A percentile compares a stretch with the other conserved stretches of the same genome.
Evolutionary conservation across 306 rosid genomes (phyloP).

Genomic region (Quercus variabilis): DNA sequence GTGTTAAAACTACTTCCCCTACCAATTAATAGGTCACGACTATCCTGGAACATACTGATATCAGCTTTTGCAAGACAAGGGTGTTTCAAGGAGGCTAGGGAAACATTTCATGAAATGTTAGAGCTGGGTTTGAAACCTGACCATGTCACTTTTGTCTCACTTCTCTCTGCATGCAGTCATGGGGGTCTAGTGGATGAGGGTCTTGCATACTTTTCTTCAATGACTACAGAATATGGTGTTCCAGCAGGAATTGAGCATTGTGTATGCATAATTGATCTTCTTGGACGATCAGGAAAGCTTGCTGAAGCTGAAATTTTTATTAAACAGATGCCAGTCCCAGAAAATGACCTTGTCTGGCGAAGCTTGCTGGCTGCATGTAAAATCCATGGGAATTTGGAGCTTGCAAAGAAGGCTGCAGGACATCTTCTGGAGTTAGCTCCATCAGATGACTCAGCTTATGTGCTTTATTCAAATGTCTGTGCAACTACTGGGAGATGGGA

Average conservation of each 20-base stretch:
- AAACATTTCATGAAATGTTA: slow-evolving; percentile 75
- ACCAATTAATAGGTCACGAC: slow-evolving; percentile 47
- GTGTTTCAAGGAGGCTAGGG: slow-evolving; percentile 55
- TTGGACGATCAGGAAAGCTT: slow-evolving; percentile 90
- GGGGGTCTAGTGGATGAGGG: slow-evolving; percentile 91
- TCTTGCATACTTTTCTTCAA: slow-evolving; percentile 62
- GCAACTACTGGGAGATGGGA: slow-evolving; percentile 82
- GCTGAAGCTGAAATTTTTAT: slow-evolving; percentile 71
- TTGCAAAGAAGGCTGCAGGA: slow-evolving; percentile 69
- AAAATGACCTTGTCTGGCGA: slow-evolving; percentile 80
- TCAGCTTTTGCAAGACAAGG: slow-evolving; percentile 88
- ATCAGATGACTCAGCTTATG: slow-evolving; percentile 84
- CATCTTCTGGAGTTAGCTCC: slow-evolving; percentile 64
- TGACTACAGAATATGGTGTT: slow-evolving; percentile 59
- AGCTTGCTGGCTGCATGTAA: slow-evolving; percentile 83
- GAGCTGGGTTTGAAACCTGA: slow-evolving; percentile 63
- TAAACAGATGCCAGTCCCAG: slow-evolving; percentile 56
- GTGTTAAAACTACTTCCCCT: slow-evolving; percentile 60
- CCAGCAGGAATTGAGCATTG: slow-evolving; percentile 76
- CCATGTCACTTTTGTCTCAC: slow-evolving; percentile 88
- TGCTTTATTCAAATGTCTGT: slow-evolving; percentile 81
- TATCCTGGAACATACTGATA: slow-evolving; percentile 89
- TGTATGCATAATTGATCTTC: slow-evolving; percentile 88
- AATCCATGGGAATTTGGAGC: slow-evolving; percentile 68
- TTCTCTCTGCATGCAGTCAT: slow-evolving; percentile 89